A percentile compares a stretch with the other conserved stretches of the same genome.
phyloP scores from a whole-genome alignment of 2,329 filamentous ascomycete species.

The Clarireedia paspali region DNA sequence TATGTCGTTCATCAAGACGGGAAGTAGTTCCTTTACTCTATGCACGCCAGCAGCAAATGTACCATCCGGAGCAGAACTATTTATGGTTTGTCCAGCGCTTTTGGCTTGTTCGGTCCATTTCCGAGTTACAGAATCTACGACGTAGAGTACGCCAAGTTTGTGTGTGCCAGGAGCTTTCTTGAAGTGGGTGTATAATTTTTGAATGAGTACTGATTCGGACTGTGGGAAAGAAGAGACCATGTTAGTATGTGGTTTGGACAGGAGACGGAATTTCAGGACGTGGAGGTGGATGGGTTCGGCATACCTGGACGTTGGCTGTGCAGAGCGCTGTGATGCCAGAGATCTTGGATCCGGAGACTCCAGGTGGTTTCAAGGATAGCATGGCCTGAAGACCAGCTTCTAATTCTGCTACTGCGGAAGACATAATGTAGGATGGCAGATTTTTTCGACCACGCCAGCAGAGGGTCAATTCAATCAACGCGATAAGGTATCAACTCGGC shows the following conservation, averaged over 20 bases:
- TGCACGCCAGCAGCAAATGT: slow-evolving; percentile 92
- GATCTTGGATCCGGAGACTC: slow-evolving; percentile 90
- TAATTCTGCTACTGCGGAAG: slow-evolving; percentile 82
- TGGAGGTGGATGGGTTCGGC: slow-evolving; percentile 21
- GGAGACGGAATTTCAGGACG: neutral
- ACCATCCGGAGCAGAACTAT: slow-evolving; percentile 75
- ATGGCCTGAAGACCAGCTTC: slow-evolving; percentile 87
- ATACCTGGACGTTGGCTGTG: slow-evolving; percentile 84
- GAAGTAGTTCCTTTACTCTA: slow-evolving; percentile 92
- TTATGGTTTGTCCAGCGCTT: slow-evolving; percentile 72
- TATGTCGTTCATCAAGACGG: slow-evolving; percentile 92
- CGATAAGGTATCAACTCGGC: neutral
- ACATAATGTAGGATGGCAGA: slow-evolving; percentile 44
- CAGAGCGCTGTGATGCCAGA: slow-evolving; percentile 79
- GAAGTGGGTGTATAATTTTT: slow-evolving; percentile 95
- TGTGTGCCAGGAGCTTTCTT: slow-evolving; percentile 90
- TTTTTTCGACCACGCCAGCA: neutral
- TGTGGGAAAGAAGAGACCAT: slow-evolving; percentile 33
- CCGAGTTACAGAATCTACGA: slow-evolving; percentile 99
- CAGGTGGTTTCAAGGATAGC: slow-evolving; percentile 83
- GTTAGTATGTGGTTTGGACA: neutral
- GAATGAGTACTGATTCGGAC: slow-evolving; percentile 91
- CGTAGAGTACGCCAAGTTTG: slow-evolving; percentile 98
- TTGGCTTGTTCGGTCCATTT: slow-evolving; percentile 98
- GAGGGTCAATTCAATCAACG: slow-evolving; percentile 13